Percentiles rank a stretch among this genome's conserved stretches.
Evolutionary conservation across 257 asterid genomes (phyloP).

Genomic region (Solanum raphanifolium): DNA sequence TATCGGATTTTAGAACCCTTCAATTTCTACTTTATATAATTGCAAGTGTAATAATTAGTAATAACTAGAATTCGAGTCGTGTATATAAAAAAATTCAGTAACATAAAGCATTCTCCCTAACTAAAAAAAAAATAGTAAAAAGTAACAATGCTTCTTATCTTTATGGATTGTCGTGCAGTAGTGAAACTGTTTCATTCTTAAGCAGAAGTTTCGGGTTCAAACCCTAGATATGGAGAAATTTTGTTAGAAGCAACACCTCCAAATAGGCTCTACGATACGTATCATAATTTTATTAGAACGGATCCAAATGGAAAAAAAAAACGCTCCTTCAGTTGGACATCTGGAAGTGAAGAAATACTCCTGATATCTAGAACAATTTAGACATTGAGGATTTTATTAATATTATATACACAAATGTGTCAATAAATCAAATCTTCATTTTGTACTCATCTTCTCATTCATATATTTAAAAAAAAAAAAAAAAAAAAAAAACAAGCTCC

Average conservation of each 20-base stretch:
- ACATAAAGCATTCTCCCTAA: not conserved
- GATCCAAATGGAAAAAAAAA: too few species aligned
- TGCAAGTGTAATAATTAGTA: not conserved
- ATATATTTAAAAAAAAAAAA: too few species aligned
- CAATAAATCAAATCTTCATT: not conserved
- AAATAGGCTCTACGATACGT: too few species aligned
- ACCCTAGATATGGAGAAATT: too few species aligned
- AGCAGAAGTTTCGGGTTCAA: too few species aligned
- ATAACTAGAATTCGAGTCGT: not conserved
- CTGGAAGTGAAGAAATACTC: not conserved
- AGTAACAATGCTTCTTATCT: not conserved
- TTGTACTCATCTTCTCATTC: not conserved
- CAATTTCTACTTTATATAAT: not conserved
- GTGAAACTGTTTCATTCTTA: too few species aligned
- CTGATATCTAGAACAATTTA: not conserved
- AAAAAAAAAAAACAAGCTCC: not conserved
- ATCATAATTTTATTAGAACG: too few species aligned
- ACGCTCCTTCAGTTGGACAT: not conserved
- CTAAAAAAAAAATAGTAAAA: too few species aligned
- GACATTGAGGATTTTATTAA: not conserved
- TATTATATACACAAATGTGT: not conserved
- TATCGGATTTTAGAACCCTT: not conserved
- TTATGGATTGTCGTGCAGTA: too few species aligned
- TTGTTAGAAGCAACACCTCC: fast-evolving
- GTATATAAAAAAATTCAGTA: not conserved